Evolutionary conservation across 805 yeast species (phyloP).

Genomic region (Ogataea minuta): DNA sequence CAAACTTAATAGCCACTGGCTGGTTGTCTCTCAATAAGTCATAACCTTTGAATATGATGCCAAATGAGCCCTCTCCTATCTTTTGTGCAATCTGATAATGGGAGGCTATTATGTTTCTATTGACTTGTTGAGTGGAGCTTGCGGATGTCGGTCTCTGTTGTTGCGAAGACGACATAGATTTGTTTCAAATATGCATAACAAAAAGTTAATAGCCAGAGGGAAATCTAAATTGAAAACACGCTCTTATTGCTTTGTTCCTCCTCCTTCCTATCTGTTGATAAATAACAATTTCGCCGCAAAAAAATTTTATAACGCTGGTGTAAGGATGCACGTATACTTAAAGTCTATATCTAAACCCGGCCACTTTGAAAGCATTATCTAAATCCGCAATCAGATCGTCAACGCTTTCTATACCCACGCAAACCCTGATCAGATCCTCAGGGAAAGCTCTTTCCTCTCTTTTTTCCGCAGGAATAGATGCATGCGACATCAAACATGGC

Average conservation of each 20-base stretch:
- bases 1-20: constrained; percentile 78
- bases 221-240: constrained; percentile 1
- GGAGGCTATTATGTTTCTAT: constrained; percentile 42
- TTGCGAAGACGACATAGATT: constrained; percentile 9
- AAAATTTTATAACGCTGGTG: constrained; percentile 12
- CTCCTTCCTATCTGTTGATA: constrained; percentile 12
- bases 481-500: constrained; percentile 97
- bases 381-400: constrained; percentile 83
- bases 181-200: constrained; percentile 4
- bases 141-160: constrained; percentile 21
- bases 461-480: constrained; percentile 86
- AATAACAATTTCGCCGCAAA: constrained; percentile 9
- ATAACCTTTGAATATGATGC: constrained; percentile 79
- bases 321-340: background rate
- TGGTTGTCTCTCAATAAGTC: constrained; percentile 59
- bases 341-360: constrained; percentile 45
- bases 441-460: constrained; percentile 88
- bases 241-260: constrained; percentile 8
- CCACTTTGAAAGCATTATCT: constrained; percentile 61
- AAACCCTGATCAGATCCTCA: constrained; percentile 84
- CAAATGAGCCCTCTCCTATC: constrained; percentile 87
- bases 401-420: constrained; percentile 85
- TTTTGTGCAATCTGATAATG: constrained; percentile 81
- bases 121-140: constrained; percentile 21
- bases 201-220: background rate